Base-by-base conservation (phyloP, 2,329 filamentous ascomycete genomes). In the Penicillium sclerotiorum region DNA sequence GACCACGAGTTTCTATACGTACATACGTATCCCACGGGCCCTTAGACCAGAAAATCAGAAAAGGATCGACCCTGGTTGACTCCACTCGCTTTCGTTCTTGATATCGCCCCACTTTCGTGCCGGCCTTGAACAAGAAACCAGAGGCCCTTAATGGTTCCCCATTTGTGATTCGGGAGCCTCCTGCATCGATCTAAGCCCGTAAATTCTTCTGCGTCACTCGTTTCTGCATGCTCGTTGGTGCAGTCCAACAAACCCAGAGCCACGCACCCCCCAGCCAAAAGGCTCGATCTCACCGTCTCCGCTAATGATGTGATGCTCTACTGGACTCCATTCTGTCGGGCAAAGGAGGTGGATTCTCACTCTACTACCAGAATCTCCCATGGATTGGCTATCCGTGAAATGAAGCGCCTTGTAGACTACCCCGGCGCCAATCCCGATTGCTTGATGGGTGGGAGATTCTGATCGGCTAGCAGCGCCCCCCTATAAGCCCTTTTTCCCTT, bases 211-310 rank as follows among this genome's bases (percentile, higher is more conserved):
- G 47, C 41, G 32, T 33, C 20, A 13, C 52, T 42, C 46, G 45
- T 45, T 58, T 58, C 57, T 59, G 56, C 53, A 58, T 59, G 58
- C 63, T 65, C 60, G 63, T 67, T 67, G 64, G 63, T 63, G 60
- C 55, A 55, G 23, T 38, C 43, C 54, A 38, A 45, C 48, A 50
- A 53, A 39, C 49, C 47, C 23, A 53, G 47, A 59, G 54, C 52
- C 61, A 57, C 53, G 50, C 45, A 44, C 44, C 50, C 53, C 53
- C 63, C 57, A 65, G 57, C 56, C 35, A 53, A 45, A 53, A 55
- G 63, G 60, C 60, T 62, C 55, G 57, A 62, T 62, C 55, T 56
- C 50, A 56, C 47, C 53, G 59, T 60, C 50, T 63, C 64, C 58
- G 58, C 64, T 67, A 66, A 67, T 67, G 50, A 61, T 53, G 56